Evolutionary conservation across 2,329 filamentous ascomycete species (phyloP), one percentile per base, ranked within the genome.

Genomic region (Trichoderma breve): DNA sequence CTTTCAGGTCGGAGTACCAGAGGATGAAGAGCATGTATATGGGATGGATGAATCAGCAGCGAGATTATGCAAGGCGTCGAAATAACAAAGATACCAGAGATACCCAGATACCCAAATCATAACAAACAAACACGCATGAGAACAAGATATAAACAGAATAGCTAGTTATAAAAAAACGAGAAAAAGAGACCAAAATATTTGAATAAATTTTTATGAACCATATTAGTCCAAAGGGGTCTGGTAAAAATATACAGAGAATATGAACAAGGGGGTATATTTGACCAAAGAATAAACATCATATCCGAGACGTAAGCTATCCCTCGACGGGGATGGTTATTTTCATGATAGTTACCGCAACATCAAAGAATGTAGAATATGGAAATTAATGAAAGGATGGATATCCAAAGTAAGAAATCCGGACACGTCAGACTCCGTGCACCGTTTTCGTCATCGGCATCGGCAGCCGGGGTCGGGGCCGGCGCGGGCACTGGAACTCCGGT

Each of bases 1-100:
- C n/a, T 70, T 79, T 21, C 77, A 79, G 51, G 73, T 78, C 4
- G 77, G 76, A 34, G 70, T 65, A 14, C 53, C 70, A 11, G 73
- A 65, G 6, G 75, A 77, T 26, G 70, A 74, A 51, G 55, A 74
- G 39, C 75, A 77, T 62, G 26, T 73, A 12, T 57, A 60, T 6
- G 73, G 72, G 7, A 36, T 76, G 15, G 71, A 75, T 18, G 53
- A 63, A 18, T 66, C 72, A 51, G 74, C 75, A 11, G 66, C 73
- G 15, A 14, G 30, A 15, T 66, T 76, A 8, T 77, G 76, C 47
- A 39, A 47, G 14, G 53, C 30, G n/a, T 21, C 21, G 9, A 47
- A 57, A 30, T 58, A 32, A 72, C 24, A 30, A 32, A 36, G 58
- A 70, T 66, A 51, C 28, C 55, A 32, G 47, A 51, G 36, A 51